A percentile compares a stretch with the other conserved stretches of the same genome.
phyloP scores from a whole-genome alignment of 805 yeast genomes.

The Priceomyces melissophilus region DNA sequence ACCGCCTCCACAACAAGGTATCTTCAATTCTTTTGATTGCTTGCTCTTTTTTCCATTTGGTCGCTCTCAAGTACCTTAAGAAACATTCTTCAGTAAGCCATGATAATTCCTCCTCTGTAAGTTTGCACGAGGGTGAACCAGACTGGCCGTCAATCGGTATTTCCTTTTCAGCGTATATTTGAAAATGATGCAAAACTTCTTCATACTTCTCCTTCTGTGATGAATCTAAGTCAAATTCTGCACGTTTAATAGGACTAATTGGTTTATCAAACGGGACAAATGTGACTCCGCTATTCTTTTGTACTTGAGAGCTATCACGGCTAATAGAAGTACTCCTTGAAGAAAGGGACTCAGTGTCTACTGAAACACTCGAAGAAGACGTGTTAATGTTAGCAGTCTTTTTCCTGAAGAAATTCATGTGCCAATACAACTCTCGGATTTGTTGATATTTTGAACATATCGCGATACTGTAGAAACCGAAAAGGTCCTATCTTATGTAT shows the following conservation, averaged over 20 bases:
- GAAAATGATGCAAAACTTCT: conserved; percentile 26
- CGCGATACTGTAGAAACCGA: background rate
- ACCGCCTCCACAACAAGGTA: conserved; percentile 54
- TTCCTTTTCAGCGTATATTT: conserved; percentile 20
- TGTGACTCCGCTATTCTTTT: conserved; percentile 28
- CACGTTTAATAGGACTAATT: conserved; percentile 29
- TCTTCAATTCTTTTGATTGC: conserved; percentile 45
- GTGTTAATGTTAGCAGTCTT: conserved; percentile 7
- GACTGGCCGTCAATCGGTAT: conserved; percentile 27
- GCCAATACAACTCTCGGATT: background rate
- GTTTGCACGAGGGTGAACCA: conserved; percentile 21
- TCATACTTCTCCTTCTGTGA: conserved; percentile 32
- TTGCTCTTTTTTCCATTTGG: conserved; percentile 45
- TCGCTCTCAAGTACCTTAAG: conserved; percentile 48
- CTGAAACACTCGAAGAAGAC: conserved; percentile 5
- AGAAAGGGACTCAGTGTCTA: conserved; percentile 10
- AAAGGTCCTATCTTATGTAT: background rate
- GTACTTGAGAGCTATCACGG: conserved; percentile 5
- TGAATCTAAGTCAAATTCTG: conserved; percentile 24
- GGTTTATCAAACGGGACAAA: conserved; percentile 40
- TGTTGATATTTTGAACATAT: too few relatives aligned
- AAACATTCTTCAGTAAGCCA: conserved; percentile 54
- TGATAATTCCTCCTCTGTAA: conserved; percentile 32
- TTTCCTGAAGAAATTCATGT: conserved; percentile 18
- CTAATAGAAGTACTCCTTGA: conserved; percentile 14